Base-by-base conservation (phyloP, 2,329 filamentous ascomycete species). In the Aureobasidium sp. region DNA sequence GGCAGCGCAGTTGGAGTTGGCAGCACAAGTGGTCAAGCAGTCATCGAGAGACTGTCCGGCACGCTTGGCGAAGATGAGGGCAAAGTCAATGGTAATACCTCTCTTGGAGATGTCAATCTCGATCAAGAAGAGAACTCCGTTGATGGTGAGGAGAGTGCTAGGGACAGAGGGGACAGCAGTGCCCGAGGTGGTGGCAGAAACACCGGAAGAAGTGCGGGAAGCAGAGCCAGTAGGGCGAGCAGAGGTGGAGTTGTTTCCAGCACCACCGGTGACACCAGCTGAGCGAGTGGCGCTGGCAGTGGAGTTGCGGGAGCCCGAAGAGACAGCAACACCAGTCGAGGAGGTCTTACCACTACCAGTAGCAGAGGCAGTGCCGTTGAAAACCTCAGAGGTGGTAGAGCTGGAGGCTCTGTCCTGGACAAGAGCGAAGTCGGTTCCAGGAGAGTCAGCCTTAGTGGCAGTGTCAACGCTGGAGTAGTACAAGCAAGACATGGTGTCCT, bases 1-100 rank as follows among this genome's bases (percentile, higher is more conserved):
- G 3, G 11, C 61, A 25, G 54, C 61, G 13, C 61, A 63, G 7
- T 29, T 9, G 9, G 45, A 3, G 45, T 52, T 58, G 54, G 47
- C 48, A 15, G 45, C 45, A 15, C 61, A 63, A 29, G 41, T 42
- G 25, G 16, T 44, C 37, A 63, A 32, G 32, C 61, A 63, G 8
- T 53, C 34, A 9, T 42, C 45, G 13, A 63, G 25, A 2, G 39
- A 21, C 13, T 44, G 5, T 0, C 27, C 53, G 13, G 61, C 61
- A n/a, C 53, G 44, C 53, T 58, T 58, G 29, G 41, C 21, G 1
- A 54, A 10, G 39, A 62, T 62, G 37, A 34, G 15, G 9, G 44
- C 21, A 11, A 61, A 29, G 30, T 58, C 45, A 16, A 62, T 62
- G 32, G 39, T 47, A 11, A 63, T 29, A 6, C 61, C 61, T 21